Conservation (phyloP, 805 yeast genomes). For the Priceomyces carsonii region DNA sequence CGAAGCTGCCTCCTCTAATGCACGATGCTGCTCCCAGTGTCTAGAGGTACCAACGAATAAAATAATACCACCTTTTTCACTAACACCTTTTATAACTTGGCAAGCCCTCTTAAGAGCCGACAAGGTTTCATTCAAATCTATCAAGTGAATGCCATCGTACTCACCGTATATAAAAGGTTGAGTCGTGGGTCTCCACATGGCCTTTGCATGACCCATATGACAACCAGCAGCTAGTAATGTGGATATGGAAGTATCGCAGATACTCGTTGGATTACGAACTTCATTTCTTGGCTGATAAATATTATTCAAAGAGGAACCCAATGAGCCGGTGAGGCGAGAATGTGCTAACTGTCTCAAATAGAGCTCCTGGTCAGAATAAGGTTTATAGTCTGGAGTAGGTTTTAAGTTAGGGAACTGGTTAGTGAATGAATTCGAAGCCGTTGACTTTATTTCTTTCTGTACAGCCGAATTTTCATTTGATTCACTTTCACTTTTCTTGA, state of each 20-base stretch:
- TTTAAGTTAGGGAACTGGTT: conserved; percentile 60
- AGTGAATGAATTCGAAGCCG: conserved; percentile 30
- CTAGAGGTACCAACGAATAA: conserved; percentile 82
- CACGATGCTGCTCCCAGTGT: conserved; percentile 63
- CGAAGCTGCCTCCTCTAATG: conserved; percentile 77
- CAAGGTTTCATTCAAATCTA: conserved; percentile 85
- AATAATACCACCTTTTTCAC: conserved; percentile 81
- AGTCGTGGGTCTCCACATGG: conserved; percentile 74
- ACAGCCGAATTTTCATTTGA: conserved; percentile 9
- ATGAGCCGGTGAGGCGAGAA: conserved; percentile 48
- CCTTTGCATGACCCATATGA: conserved; percentile 89
- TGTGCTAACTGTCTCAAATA: conserved; percentile 72
- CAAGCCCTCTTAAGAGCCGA: conserved; percentile 75
- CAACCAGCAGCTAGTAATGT: conserved; percentile 88
- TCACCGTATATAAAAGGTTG: conserved; percentile 87
- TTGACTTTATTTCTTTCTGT: conserved; percentile 25
- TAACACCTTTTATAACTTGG: conserved; percentile 80
- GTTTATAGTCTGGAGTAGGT: conserved; percentile 58
- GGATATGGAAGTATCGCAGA: conserved; percentile 62
- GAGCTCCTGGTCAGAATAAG: conserved; percentile 78
- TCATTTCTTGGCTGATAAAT: conserved; percentile 74
- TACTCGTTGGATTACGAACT: conserved; percentile 55
- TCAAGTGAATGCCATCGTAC: conserved; percentile 87
- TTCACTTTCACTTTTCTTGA: conserved; percentile 2
- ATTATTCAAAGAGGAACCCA: conserved; percentile 66